Percentiles rank a stretch among this genome's conserved stretches.
Conservation (phyloP, 352 stramenopile genomes). For the Globisporangium echinulatum region DNA sequence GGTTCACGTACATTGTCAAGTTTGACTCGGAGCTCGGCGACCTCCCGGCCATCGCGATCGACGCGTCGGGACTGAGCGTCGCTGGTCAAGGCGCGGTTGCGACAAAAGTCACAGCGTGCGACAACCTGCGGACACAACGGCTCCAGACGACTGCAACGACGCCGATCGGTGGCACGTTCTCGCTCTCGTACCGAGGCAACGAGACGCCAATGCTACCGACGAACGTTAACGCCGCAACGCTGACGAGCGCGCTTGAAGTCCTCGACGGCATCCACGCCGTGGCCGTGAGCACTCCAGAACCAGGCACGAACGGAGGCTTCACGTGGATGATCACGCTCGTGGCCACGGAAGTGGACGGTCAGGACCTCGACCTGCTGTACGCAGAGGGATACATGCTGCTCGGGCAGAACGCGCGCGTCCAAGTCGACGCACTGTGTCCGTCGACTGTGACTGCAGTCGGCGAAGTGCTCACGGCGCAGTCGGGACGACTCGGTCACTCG, state of each 20-base stretch:
- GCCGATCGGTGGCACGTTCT: conserved; percentile 81
- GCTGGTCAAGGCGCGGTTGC: conserved; percentile 19
- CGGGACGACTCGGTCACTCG: conserved; percentile 48
- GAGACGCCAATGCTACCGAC: conserved; percentile 69
- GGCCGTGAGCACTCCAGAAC: conserved; percentile 28
- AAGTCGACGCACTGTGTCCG: conserved; percentile 39
- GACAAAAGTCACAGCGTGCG: conserved; percentile 76
- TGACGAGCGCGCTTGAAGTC: conserved; percentile 59
- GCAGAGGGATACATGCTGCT: conserved; percentile 78
- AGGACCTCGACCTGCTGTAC: conserved; percentile 54
- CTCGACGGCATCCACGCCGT: conserved; percentile 73
- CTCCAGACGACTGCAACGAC: conserved; percentile 43
- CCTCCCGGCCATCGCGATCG: conserved; percentile 38
- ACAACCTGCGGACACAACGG: conserved; percentile 76
- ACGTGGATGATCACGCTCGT: conserved; percentile 87
- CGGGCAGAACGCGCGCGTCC: conserved; percentile 30
- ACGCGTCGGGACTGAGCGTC: conserved; percentile 43
- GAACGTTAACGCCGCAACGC: conserved; percentile 36
- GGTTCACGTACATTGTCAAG: conserved; percentile 63
- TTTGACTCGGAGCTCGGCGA: conserved; percentile 79
- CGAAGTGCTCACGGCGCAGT: conserved; percentile 27
- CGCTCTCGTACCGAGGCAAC: conserved; percentile 62
- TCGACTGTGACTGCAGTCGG: conserved; percentile 29
- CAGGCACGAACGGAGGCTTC: conserved; percentile 42
- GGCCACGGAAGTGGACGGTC: conserved; percentile 41